Conservation (phyloP, 139 green algal genomes). For the Micractinium sp. region DNA sequence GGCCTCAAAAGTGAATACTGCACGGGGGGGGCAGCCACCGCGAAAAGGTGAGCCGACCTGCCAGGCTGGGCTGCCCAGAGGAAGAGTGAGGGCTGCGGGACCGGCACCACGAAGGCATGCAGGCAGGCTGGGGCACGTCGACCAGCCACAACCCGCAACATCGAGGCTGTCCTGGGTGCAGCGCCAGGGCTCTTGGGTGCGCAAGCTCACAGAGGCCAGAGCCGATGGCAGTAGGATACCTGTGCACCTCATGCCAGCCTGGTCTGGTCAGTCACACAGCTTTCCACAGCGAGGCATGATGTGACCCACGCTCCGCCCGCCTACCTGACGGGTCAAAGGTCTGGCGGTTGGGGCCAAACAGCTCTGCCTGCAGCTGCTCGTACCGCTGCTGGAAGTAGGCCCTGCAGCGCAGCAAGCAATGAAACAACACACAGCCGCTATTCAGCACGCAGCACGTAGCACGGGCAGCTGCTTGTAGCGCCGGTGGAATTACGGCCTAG, state of each 20-base stretch:
- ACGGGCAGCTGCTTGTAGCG: not conserved
- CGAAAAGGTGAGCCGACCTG: too few relatives aligned
- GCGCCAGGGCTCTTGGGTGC: too few relatives aligned
- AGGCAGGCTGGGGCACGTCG: too few relatives aligned
- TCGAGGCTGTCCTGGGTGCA: not conserved
- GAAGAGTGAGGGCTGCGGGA: too few relatives aligned
- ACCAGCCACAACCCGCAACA: too few relatives aligned
- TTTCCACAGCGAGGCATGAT: too few relatives aligned
- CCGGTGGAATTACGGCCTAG: not conserved
- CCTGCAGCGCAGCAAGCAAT: conserved; percentile 48
- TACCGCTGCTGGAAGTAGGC: conserved; percentile 71
- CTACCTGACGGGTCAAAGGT: conserved; percentile 52
- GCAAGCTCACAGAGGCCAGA: too few relatives aligned
- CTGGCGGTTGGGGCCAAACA: conserved; percentile 52
- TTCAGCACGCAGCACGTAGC: not conserved
- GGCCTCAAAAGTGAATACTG: conserved; percentile 60
- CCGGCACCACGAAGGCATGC: not conserved
- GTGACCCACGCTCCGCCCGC: too few relatives aligned
- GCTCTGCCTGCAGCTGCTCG: conserved; percentile 53
- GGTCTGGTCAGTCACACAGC: too few relatives aligned
- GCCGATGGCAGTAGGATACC: too few relatives aligned
- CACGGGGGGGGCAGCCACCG: conserved; percentile 19
- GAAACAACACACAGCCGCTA: not conserved
- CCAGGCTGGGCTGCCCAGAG: too few relatives aligned
- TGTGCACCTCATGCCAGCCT: too few relatives aligned